Evolutionary conservation across 768 basidiomycete genomes (phyloP), one percentile per base, ranked within the genome.

Genomic region (Tylopilus rubrobrunneus): DNA sequence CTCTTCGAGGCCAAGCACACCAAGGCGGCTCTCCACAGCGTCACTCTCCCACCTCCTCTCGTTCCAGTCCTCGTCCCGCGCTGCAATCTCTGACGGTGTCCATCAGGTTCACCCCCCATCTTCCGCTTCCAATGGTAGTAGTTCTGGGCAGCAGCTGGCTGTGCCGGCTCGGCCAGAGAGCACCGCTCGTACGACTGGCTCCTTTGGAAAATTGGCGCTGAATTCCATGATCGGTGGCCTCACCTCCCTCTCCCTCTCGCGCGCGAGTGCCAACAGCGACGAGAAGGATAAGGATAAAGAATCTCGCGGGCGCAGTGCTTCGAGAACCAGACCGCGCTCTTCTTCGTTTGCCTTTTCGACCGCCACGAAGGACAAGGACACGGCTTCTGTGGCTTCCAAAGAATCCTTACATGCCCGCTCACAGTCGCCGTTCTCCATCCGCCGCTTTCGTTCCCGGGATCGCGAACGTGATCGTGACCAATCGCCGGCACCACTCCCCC

Each of bases 391-490:
- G 39, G 58, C 61, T 21, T 78, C 80, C n/a, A 77, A 78, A 48
- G 80, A 78, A 45, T 69, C 70, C 5, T 75, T 77, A 11, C 86
- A 87, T 53, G 78, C 87, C 14, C 84, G 91, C 37, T 87, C 89
- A 44, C 77, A 85, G 61, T 91, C 92, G 2, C 89, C 94, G 40
- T 96, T 97, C 67, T 75, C 75, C 41, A 80, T 91, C 52, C 78
- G 89, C 41, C 78, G 88, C 33, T 79, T 83, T 52, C 80, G 87
- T 56, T 73, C 79, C 9, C 74, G 80, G 48, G 77, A 78, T 51
- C 73, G 80, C 50, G 76, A 76, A 33, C 74, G 81, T 50, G 76
- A 76, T 39, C 74, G 81, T 25, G 82, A 84, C 1, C 61, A 75
- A 7, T 85, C 84, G 4, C 84, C 79, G 27, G 73, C 78, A 0